Evolutionary conservation across 2,329 filamentous ascomycete genomes (phyloP).

Genomic region (Claviceps africana): DNA sequence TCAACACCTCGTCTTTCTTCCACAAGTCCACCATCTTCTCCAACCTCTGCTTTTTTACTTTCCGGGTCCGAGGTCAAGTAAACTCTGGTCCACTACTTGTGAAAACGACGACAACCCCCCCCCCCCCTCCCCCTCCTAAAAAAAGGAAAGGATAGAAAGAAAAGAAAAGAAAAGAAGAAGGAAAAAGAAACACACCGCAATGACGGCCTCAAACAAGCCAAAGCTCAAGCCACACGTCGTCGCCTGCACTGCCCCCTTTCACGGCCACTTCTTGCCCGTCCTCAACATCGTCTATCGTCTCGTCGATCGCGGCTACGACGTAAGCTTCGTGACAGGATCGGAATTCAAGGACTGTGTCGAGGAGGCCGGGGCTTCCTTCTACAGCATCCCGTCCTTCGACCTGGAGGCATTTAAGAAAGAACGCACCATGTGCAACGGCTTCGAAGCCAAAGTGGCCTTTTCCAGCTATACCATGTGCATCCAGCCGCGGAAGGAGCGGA

Average conservation of each 20-base stretch:
- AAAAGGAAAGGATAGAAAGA: no score
- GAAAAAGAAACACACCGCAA: neutral
- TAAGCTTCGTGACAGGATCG: conserved; percentile 26
- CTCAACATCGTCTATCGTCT: conserved; percentile 23
- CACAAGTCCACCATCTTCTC: no score
- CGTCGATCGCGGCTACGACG: conserved; percentile 24
- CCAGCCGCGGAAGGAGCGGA: neutral
- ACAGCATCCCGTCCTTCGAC: neutral
- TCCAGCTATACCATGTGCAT: neutral
- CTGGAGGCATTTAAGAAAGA: neutral
- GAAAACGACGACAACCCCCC: no score
- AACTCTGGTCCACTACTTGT: no score
- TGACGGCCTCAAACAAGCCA: neutral
- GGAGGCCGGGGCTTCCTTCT: neutral
- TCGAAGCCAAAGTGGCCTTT: accelerated
- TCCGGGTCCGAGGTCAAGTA: no score
- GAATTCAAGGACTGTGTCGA: conserved; percentile 17
- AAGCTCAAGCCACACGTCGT: conserved; percentile 16
- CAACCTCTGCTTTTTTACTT: no score
- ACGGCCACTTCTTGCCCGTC: conserved; percentile 19
- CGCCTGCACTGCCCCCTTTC: conserved; percentile 13
- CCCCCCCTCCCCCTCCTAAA: no score
- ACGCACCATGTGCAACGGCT: no score
- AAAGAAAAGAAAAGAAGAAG: neutral
- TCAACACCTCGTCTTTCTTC: no score